phyloP scores from a whole-genome alignment of 192 early-diverging fungal species.

The Backusella mclennaniae region DNA sequence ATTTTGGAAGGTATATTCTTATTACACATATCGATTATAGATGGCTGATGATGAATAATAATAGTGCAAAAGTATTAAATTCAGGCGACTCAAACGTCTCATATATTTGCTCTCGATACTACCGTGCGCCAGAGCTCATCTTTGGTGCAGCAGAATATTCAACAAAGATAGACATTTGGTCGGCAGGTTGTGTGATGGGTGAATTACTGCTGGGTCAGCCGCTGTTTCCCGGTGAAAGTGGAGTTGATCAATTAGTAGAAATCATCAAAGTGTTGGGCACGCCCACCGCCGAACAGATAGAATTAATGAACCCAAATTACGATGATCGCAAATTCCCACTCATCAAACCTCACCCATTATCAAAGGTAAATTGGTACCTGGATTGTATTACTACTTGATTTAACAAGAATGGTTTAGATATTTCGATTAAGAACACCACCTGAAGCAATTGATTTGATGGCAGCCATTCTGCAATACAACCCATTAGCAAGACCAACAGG shows the following conservation, averaged over 20 bases:
- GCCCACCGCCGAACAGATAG: slow-evolving; percentile 93
- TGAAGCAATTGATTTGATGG: slow-evolving; percentile 87
- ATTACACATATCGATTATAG: background rate
- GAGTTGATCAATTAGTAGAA: slow-evolving; percentile 98
- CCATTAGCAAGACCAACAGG: slow-evolving; percentile 79
- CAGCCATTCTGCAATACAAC: slow-evolving; percentile 88
- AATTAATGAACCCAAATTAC: slow-evolving; percentile 97
- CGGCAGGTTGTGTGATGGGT: slow-evolving; percentile 94
- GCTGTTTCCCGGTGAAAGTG: slow-evolving; percentile 94
- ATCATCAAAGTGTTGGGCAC: slow-evolving; percentile 99
- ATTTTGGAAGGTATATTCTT: slow-evolving; percentile 77
- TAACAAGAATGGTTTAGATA: slow-evolving; percentile 43
- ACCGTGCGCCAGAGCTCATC: slow-evolving; percentile 95
- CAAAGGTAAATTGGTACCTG: slow-evolving; percentile 51
- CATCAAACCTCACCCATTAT: slow-evolving; percentile 92
- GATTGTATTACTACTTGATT: too few relatives aligned
- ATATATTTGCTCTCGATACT: slow-evolving; percentile 98
- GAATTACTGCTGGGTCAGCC: slow-evolving; percentile 94
- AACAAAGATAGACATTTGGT: slow-evolving; percentile 91
- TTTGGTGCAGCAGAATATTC: slow-evolving; percentile 95
- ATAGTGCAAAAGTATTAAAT: slow-evolving; percentile 90
- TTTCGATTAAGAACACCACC: slow-evolving; percentile 84
- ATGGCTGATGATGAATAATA: background rate
- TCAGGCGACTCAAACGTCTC: slow-evolving; percentile 97
- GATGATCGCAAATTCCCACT: slow-evolving; percentile 98